Conservation (phyloP, 176 grass and related monocot species). For the Musa troglodytarum region DNA sequence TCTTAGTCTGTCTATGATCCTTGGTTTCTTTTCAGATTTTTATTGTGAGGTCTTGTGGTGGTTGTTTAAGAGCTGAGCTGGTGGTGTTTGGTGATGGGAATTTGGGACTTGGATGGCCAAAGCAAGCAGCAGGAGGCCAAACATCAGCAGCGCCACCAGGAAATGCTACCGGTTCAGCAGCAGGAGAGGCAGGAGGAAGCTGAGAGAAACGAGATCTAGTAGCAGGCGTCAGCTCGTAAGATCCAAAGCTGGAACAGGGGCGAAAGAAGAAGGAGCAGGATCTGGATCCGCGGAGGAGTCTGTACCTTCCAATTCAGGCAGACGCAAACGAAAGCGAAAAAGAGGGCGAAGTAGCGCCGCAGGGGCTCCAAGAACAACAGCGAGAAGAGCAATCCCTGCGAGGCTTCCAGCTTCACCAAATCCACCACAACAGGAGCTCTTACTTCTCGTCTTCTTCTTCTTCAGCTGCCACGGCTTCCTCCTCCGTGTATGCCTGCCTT, state of each 20-base stretch:
- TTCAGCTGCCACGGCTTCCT: constrained; percentile 12
- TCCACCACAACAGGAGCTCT: background rate
- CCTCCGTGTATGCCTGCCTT: constrained; percentile 9
- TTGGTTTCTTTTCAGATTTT: background rate
- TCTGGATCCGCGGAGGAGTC: constrained; percentile 16
- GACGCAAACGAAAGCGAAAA: constrained; percentile 14
- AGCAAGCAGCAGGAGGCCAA: constrained; percentile 1
- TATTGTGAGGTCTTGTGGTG: too few species aligned
- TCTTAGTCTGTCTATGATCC: background rate
- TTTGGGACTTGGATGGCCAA: constrained; percentile 22
- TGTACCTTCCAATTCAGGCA: background rate
- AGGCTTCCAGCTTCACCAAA: constrained; percentile 7
- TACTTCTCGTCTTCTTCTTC: background rate
- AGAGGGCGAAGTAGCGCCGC: background rate
- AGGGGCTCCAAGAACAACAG: background rate
- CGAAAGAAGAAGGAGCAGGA: background rate
- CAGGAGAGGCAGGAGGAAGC: background rate
- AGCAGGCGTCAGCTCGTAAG: background rate
- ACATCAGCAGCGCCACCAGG: too few species aligned
- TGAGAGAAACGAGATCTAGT: background rate
- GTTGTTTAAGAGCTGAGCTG: background rate
- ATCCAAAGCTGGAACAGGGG: constrained; percentile 11
- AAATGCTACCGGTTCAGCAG: background rate
- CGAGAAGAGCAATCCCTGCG: too few species aligned
- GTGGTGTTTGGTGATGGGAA: constrained; percentile 14